Percentiles rank a stretch among this genome's conserved stretches.
Evolutionary conservation across 768 basidiomycete genomes (phyloP).

Genomic region (Amanita molliuscula): DNA sequence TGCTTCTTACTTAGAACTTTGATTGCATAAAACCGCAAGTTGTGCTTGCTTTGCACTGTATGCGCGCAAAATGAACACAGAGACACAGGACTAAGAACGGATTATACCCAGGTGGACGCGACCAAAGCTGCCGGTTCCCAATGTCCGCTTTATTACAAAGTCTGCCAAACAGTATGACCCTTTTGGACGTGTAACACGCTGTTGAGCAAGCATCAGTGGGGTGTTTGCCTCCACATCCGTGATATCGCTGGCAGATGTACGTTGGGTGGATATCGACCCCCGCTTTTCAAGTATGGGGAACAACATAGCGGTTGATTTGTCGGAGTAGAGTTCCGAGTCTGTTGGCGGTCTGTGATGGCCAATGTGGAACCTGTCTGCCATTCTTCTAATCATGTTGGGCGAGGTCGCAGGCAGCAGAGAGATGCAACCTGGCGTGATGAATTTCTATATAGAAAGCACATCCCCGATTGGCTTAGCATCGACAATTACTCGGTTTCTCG

Average conservation of each 20-base stretch:
- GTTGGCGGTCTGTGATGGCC: constrained; percentile 16
- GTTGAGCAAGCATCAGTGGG: constrained; percentile 8
- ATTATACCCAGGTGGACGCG: constrained; percentile 79
- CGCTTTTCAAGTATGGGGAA: constrained; percentile 39
- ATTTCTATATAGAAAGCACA: background rate
- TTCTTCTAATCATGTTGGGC: constrained; percentile 33
- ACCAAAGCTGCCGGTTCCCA: constrained; percentile 96
- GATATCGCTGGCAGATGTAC: constrained; percentile 48
- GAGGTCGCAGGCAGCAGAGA: constrained; percentile 6
- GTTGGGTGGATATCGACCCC: constrained; percentile 58
- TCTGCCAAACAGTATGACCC: constrained; percentile 66
- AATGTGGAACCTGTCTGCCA: constrained; percentile 39
- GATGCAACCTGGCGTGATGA: background rate
- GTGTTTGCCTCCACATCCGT: constrained; percentile 14
- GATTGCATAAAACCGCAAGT: constrained; percentile 92
- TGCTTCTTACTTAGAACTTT: constrained; percentile 93
- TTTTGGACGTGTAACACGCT: constrained; percentile 31
- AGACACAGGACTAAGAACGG: constrained; percentile 3
- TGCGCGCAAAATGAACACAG: constrained; percentile 1
- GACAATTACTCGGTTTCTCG: background rate
- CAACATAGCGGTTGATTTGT: background rate
- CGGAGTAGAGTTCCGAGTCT: constrained; percentile 10
- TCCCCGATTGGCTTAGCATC: background rate
- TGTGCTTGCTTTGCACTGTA: constrained; percentile 83
- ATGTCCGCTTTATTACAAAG: constrained; percentile 71